Evolutionary conservation across 352 stramenopile genomes (phyloP).

Genomic region (Thalassiosira livingstoniorum): DNA sequence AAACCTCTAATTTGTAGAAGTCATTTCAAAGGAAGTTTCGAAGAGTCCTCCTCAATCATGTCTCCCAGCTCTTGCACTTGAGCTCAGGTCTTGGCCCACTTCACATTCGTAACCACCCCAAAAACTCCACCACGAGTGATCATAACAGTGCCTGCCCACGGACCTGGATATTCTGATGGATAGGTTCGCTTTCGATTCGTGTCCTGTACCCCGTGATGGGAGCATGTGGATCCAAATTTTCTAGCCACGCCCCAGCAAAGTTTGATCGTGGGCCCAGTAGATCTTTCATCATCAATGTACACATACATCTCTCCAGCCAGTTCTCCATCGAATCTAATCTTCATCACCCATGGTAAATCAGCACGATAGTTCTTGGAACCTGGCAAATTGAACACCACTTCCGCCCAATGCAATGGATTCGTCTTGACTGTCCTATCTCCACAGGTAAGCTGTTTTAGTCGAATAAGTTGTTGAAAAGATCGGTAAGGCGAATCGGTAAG

Average conservation of each 20-base stretch:
- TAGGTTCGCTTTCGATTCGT: not conserved
- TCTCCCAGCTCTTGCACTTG: not conserved
- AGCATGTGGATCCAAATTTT: not conserved
- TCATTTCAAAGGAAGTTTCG: not conserved
- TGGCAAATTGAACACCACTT: too few relatives aligned
- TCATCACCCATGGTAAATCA: too few relatives aligned
- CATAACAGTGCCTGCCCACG: not conserved
- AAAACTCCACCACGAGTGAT: not conserved
- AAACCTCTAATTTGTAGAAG: constrained; percentile 6
- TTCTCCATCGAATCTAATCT: too few relatives aligned
- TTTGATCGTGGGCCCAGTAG: too few relatives aligned
- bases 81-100: not conserved
- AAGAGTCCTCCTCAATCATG: not conserved
- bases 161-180: not conserved
- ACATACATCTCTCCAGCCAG: too few relatives aligned
- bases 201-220: not conserved
- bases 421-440: too few relatives aligned
- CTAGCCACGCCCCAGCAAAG: constrained; percentile 1
- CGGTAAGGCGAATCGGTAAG: constrained; percentile 49
- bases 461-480: too few relatives aligned
- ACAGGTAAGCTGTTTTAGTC: too few relatives aligned
- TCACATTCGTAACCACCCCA: not conserved
- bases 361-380: too few relatives aligned
- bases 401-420: too few relatives aligned
- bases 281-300: too few relatives aligned